Percentiles rank a stretch among this genome's conserved stretches.
Evolutionary conservation across 2,329 filamentous ascomycete genomes (phyloP).

Genomic region (Pestalotiopsis sp.): DNA sequence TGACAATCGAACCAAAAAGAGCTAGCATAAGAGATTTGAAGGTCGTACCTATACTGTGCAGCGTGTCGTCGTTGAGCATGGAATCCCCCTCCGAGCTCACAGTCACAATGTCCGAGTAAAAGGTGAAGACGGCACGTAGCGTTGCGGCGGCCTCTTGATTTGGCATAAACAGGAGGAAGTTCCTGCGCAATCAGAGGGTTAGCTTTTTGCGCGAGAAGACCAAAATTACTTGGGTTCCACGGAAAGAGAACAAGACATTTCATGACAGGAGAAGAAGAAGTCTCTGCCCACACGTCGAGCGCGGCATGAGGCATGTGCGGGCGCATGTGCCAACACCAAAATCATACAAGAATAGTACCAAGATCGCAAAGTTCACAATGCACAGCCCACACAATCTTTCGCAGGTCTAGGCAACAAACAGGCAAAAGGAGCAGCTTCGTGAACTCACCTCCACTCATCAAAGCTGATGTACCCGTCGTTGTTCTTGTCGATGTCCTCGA

Average conservation of each 20-base stretch:
- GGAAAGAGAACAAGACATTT: not conserved
- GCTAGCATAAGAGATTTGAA: constrained; percentile 67
- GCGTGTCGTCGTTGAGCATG: constrained; percentile 83
- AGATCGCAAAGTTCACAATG: not conserved
- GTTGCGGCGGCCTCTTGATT: constrained; percentile 64
- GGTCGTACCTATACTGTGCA: constrained; percentile 92
- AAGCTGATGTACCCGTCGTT: constrained; percentile 87
- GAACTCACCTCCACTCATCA: constrained; percentile 90
- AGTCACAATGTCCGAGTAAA: constrained; percentile 87
- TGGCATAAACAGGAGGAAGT: constrained; percentile 91
- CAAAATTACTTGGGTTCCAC: not conserved
- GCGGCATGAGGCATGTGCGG: not conserved
- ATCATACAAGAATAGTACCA: not conserved
- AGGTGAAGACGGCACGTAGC: constrained; percentile 82
- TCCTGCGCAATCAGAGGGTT: constrained; percentile 49
- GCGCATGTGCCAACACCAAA: not conserved
- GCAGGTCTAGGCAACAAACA: not conserved
- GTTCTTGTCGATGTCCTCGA: constrained; percentile 86
- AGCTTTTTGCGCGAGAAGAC: not conserved
- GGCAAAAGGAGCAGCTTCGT: not conserved
- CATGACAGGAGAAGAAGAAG: not conserved
- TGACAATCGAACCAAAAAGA: constrained; percentile 76
- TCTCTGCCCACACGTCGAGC: not conserved
- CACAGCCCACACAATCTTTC: not conserved
- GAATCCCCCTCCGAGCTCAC: constrained; percentile 95